Base-by-base conservation (phyloP, 2,329 filamentous ascomycete species). In the Canariomyces notabilis region DNA sequence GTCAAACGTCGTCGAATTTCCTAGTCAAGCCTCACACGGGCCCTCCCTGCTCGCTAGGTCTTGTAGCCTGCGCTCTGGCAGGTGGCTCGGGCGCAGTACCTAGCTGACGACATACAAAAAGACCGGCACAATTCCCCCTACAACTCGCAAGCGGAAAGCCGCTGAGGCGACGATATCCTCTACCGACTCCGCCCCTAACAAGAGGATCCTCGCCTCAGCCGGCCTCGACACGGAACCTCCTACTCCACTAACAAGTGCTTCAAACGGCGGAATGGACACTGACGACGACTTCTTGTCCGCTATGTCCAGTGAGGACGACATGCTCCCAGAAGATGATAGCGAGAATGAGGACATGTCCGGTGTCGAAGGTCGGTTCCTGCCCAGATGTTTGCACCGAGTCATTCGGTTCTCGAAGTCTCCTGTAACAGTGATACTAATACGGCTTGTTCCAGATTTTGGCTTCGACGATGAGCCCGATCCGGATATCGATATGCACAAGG, bases 281-380 rank as follows among this genome's bases (percentile, higher is more conserved):
- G 91, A 97, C 59, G 89, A 96, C 61, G 91, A 96, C 50, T 90
- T 90, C 67, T 85, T 93, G 78, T 94, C 87, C 59, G 82, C 83
- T 62, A 75, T 83, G 58, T 91, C 87, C 34, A 95, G 86, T 62
- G 84, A 83, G 34, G 82, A 84, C 45, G 83, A 87, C 54, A 79
- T 88, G 50, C 76, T 85, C 65, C 78, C 85, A 53, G n/a, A n/a
- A n/a, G 86, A 89, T 59, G 82, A 86, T 50, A 89, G 86, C 57
- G 89, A 88, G 44, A 87, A 89, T 59, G 83, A 77, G 64, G 67
- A 77, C 67, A 26, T 78, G 51, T 79, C 76, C 1, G 75, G 64
- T 5, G 71, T 61, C 15, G 76, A 78, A 58, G 75, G 75, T 77
- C 58, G 37, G 64, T 61, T 12, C 32, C 34, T 33, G 50, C 7